Conservation (phyloP, 176 grass and related monocot species). For the Phoenix roebelenii region DNA sequence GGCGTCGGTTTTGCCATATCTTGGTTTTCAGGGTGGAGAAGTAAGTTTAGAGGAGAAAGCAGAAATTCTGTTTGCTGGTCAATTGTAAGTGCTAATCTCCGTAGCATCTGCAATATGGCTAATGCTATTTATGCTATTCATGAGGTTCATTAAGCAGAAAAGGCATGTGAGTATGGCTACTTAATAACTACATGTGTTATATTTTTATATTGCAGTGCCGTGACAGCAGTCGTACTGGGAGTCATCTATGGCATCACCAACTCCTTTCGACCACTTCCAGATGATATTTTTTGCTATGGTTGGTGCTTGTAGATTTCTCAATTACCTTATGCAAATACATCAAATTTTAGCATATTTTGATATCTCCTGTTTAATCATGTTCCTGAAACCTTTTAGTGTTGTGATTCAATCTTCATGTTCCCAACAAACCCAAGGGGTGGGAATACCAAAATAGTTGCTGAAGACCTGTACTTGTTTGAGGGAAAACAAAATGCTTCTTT, state of each 20-base stretch:
- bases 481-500: too few species aligned
- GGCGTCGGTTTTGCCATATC: conserved; percentile 47
- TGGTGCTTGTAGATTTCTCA: conserved; percentile 23
- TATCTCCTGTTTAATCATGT: too few species aligned
- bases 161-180: too few species aligned
- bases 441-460: too few species aligned
- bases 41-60: conserved; percentile 75
- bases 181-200: conserved; percentile 2
- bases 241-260: conserved; percentile 83
- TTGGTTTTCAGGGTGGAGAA: conserved; percentile 47
- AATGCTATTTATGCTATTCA: too few species aligned
- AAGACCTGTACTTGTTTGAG: too few species aligned
- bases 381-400: too few species aligned
- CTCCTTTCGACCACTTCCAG: conserved; percentile 63
- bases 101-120: not conserved
- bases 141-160: too few species aligned
- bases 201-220: conserved; percentile 34
- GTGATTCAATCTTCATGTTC: too few species aligned
- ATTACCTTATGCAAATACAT: too few species aligned
- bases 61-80: conserved; percentile 67
- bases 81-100: conserved; percentile 52
- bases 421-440: too few species aligned
- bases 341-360: too few species aligned
- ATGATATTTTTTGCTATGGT: conserved; percentile 88
- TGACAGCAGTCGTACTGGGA: conserved; percentile 60